Conservation (phyloP, 164 flowering plant genomes). For the Aristolochia californica region DNA sequence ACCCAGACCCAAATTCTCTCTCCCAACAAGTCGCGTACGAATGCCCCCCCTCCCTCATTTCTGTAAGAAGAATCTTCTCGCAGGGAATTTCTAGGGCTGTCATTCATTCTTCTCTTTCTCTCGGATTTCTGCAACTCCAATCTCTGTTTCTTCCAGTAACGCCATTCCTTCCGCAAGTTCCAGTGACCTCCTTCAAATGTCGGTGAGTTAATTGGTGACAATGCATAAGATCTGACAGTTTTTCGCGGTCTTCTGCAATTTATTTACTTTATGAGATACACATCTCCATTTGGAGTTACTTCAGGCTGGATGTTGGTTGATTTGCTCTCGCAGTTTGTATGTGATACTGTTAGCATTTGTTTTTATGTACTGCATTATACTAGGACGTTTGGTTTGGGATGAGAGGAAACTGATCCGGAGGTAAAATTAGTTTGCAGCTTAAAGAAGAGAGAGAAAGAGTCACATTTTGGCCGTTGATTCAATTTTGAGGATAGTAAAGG, state of each 20-base stretch:
- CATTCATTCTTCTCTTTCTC: neutral
- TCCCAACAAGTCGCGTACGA: neutral
- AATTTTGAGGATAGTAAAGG: no score
- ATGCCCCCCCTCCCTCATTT: neutral
- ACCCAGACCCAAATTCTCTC: neutral
- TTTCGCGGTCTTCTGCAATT: no score
- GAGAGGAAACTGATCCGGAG: no score
- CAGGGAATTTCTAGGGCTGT: neutral
- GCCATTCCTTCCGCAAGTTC: neutral
- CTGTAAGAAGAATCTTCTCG: neutral
- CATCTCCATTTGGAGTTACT: no score
- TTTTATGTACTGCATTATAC: no score
- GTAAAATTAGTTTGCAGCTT: no score
- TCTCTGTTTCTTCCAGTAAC: neutral
- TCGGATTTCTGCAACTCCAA: neutral
- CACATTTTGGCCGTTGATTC: no score
- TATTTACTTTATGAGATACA: no score
- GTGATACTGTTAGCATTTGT: no score
- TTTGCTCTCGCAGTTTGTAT: no score
- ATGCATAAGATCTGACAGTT: neutral
- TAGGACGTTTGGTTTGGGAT: no score
- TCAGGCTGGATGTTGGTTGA: neutral
- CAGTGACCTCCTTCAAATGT: slow-evolving; percentile 1
- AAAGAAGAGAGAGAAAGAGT: no score
- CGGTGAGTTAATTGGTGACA: slow-evolving; percentile 6